phyloP scores from a whole-genome alignment of 2,329 filamentous ascomycete genomes.

The Setomelanomma holmii region DNA sequence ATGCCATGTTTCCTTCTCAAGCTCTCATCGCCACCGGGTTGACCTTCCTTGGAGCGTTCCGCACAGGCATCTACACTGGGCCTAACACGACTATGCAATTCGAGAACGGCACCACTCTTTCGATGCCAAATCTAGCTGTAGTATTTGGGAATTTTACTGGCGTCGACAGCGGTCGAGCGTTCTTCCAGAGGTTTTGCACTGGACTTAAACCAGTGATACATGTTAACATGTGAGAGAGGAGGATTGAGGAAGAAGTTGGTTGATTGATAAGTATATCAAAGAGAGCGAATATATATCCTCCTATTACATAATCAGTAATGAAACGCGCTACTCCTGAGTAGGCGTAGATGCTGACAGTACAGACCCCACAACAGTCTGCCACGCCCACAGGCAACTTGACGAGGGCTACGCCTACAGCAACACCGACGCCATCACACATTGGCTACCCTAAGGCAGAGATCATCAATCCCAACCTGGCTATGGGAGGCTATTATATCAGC shows the following conservation, averaged over 20 bases:
- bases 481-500: constrained; percentile 57
- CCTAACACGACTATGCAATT: constrained; percentile 46
- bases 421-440: constrained; percentile 37
- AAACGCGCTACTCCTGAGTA: too few species aligned
- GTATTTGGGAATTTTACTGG: constrained; percentile 41
- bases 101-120: constrained; percentile 44
- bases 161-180: constrained; percentile 48
- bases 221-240: too few species aligned
- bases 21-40: constrained; percentile 36
- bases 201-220: constrained; percentile 30
- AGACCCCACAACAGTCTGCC: constrained; percentile 17
- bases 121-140: constrained; percentile 41
- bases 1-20: constrained; percentile 48
- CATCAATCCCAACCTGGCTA: constrained; percentile 42
- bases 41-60: constrained; percentile 38
- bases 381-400: constrained; percentile 20
- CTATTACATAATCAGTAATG: too few species aligned
- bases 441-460: constrained; percentile 51
- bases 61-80: constrained; percentile 40
- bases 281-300: too few species aligned
- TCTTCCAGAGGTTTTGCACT: constrained; percentile 51
- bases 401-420: constrained; percentile 22
- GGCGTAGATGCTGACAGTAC: too few species aligned
- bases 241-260: too few species aligned
- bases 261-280: too few species aligned